These are phyloP conservation scores for Hemisphaericaspora nanyangensis DNA, from an alignment of 805 yeast species.

Conservation along the genomic window DNA sequence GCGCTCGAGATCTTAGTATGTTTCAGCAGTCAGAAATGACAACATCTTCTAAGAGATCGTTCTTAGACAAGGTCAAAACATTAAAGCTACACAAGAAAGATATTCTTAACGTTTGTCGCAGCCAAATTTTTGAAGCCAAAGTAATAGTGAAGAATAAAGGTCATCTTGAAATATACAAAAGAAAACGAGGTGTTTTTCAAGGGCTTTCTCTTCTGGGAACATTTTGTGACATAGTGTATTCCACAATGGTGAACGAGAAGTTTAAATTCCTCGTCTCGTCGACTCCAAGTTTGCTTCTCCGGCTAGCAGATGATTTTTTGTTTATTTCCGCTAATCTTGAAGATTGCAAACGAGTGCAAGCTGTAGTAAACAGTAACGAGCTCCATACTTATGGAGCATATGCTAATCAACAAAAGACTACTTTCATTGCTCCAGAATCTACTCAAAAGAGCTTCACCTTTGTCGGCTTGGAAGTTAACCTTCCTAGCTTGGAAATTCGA, in stretches of 20 bases:
- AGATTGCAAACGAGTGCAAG: conserved; percentile 16
- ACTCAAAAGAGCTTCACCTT: conserved; percentile 14
- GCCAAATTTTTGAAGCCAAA: conserved; percentile 53
- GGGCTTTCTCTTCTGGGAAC: conserved; percentile 76
- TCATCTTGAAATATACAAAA: conserved; percentile 25
- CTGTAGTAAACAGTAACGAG: conserved; percentile 14
- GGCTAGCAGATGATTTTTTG: conserved; percentile 85
- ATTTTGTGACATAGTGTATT: conserved; percentile 72
- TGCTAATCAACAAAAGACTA: conserved; percentile 29
- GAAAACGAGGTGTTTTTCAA: conserved; percentile 75
- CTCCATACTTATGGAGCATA: conserved; percentile 32
- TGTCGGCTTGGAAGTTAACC: conserved; percentile 27
- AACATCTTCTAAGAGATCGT: conserved; percentile 1
- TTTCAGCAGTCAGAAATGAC: neutral
- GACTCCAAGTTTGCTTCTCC: conserved; percentile 31
- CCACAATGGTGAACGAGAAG: conserved; percentile 47
- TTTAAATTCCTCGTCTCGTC: conserved; percentile 15
- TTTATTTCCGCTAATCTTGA: conserved; percentile 49
- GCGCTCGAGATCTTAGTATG: neutral
- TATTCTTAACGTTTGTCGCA: conserved; percentile 40
- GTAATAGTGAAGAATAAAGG: conserved; percentile 29
- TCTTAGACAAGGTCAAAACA: conserved; percentile 23
- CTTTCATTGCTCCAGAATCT: conserved; percentile 11
- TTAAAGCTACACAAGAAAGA: conserved; percentile 38
- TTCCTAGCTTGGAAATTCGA: conserved; percentile 16